Base-by-base conservation (phyloP, 2,329 filamentous ascomycete genomes). In the Diplocarpon mali region DNA sequence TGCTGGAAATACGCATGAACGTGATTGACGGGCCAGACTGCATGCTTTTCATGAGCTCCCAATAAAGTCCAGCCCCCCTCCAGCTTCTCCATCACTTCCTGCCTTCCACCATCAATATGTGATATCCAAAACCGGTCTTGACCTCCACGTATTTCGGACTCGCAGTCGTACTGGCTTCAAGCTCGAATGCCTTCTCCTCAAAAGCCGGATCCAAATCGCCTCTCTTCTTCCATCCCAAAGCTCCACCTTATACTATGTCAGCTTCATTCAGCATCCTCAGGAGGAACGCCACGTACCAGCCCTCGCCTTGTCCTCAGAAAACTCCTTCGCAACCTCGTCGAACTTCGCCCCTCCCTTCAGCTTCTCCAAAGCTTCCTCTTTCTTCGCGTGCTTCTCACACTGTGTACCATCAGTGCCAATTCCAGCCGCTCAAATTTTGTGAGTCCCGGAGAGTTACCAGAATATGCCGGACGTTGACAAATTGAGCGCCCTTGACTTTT, bases 311-410 rank as follows among this genome's bases (percentile, higher is more conserved):
- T 89, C 84, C 64, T 88, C 84, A 0, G 80, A 85, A 58, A 76
- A 84, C 53, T 80, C 75, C 42, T 75, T 68, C 9, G 84, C 84
- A 5, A 88, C 82, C 38, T 83, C 78, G 55, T 87, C 83, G 57
- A 88, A 89, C 56, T 82, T 85, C 40, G 70, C 70, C 1, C 83
- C 81, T 3, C 64, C 75, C 32, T 71, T 71, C 41, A 89, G 64
- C 64, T 85, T 82, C 45, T 72, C 73, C 13, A 87, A 62, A 0
- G 84, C 84, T 60, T 86, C 80, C 59, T 87, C 83, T 60, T 86
- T 88, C 63, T 80, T 85, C n/a, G 69, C 66, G 60, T 86, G 78
- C 60, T 89, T 89, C 60, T 80, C 80, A 57, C 84, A 88, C 67
- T 80, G 38, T 35, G 35, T 30, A 20, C n/a, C 14, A 42, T 56